Base-by-base conservation (phyloP, 306 rosid genomes). In the Trichosanthes truncata region DNA sequence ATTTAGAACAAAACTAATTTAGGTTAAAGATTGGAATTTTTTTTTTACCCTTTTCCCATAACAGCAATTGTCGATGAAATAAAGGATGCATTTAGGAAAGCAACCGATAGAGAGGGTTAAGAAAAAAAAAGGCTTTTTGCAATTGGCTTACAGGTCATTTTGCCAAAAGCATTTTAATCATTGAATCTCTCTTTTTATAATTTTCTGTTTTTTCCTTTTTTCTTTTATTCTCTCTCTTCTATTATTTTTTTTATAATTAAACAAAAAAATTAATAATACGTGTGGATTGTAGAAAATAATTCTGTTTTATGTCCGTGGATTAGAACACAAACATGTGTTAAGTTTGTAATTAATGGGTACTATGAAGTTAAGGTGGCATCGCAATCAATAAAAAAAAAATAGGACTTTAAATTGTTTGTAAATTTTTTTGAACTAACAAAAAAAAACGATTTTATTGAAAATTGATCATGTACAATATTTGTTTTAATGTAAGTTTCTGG, bases 61-160 rank as follows among this genome's bases (percentile, higher is more conserved):
- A 15, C 5, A 52, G n/a, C n/a, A 14, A 14, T 2, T 52, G 57
- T 13, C 40, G n/a, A 29, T 29, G 21, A 18, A 53, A 6, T 0
- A 6, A 53, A 53, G 48, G 48, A 7, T 43, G 48, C 48, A 9
- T 43, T 43, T 1, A 43, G 9, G 9, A 53, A 53, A 18, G 60
- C 23, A 18, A 53, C 60, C 25, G 60, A 18, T 53, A 4, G 60
- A n/a, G 60, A 53, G 25, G 3, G 25, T 53, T 53, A 53, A 53
- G 60, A 20, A n/a, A 53, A 53, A 53, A 53, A 6, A 14, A 20
- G 60, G 60, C 2, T 6, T 53, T 53, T 53, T 17, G 43, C 10
- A 61, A 61, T 15, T 66, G 73, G 73, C 2, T 66, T 17, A 66
- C 73, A 66, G 73, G 73, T 35, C 73, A 66, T 66, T 66, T 66